Conservation (phyloP, 108 stramenopile species). For the Asterionellopsis glacialis region DNA sequence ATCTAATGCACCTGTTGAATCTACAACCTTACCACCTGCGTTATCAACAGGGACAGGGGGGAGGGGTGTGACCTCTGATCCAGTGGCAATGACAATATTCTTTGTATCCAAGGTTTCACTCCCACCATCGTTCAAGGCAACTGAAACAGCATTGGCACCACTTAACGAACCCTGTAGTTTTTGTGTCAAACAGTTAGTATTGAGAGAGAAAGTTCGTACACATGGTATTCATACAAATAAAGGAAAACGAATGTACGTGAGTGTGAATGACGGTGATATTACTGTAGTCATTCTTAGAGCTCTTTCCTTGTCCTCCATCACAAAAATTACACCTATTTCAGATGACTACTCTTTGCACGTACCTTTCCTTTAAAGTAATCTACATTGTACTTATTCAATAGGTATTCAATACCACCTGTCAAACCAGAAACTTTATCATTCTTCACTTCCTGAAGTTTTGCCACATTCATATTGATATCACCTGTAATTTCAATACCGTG, state of each 20-base stretch:
- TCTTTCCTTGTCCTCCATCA: too few relatives aligned
- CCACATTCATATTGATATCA: constrained; percentile 86
- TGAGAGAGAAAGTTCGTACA: neutral
- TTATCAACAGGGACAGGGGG: constrained; percentile 99
- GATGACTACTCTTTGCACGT: neutral
- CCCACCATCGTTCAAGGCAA: constrained; percentile 84
- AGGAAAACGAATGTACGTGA: neutral
- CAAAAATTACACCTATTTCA: too few relatives aligned
- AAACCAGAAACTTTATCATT: constrained; percentile 90
- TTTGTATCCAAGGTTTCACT: constrained; percentile 80
- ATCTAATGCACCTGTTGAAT: constrained; percentile 98
- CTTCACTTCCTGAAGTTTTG: constrained; percentile 91
- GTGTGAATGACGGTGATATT: too few relatives aligned
- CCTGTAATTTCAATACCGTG: constrained; percentile 85
- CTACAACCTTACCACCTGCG: constrained; percentile 93
- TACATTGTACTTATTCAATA: constrained; percentile 98
- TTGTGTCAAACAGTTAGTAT: neutral
- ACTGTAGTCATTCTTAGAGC: too few relatives aligned
- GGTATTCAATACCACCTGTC: constrained; percentile 97
- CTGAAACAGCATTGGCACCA: constrained; percentile 83
- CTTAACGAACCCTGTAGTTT: constrained; percentile 63
- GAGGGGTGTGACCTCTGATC: constrained; percentile 96
- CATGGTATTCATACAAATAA: neutral
- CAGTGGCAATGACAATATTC: constrained; percentile 97
- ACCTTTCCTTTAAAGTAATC: constrained; percentile 93